Base-by-base conservation (phyloP, 2,329 filamentous ascomycete species). In the Kalmusia sp. region DNA sequence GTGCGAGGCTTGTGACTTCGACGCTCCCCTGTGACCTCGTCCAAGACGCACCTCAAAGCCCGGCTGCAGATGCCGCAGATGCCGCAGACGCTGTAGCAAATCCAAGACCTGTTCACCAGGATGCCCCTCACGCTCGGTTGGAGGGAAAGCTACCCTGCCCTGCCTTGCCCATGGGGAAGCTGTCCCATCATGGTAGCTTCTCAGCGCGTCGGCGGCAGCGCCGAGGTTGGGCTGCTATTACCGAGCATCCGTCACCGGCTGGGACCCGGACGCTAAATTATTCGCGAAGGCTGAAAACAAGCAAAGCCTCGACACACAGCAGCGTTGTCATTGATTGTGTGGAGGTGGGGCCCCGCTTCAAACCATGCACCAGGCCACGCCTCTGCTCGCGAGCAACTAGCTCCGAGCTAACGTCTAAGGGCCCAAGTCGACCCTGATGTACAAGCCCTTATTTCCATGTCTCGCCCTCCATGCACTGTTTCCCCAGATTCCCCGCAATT, bases 261-360 rank as follows among this genome's bases (percentile, higher is more conserved):
- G 8, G 6, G 12, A 14, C 27, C 15, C 28, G 11, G 11, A 30
- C 37, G n/a, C 34, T 15, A 41, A 45, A 27, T 24, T 33, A 33
- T 39, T 40, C 21, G 39, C 15, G 25, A 30, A 19, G 25, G 28
- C 41, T 9, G 12, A 15, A 33, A 4, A 34, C 41, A 44, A 12
- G 28, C 17, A 31, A n/a, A 43, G 3, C 39, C 39, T 30, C 39
- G 25, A 24, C 11, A 34, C 11, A 35, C 41, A 45, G 30, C 33
- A 43, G 49, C 50, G 25, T 49, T 28, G 38, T 30, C 31, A 49
- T 28, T 54, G 55, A 27, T 47, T 51, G 51, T 63, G 54, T 49
- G 57, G 62, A 60, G 58, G 63, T 64, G 68, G 67, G 65, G 64
- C 65, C 64, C 67, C 67, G 62, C 62, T 57, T 51, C 61, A 40